Percentiles rank a stretch among this genome's conserved stretches.
Conservation (phyloP, 2,329 filamentous ascomycete genomes). For the Pseudohalonectria lignicola region DNA sequence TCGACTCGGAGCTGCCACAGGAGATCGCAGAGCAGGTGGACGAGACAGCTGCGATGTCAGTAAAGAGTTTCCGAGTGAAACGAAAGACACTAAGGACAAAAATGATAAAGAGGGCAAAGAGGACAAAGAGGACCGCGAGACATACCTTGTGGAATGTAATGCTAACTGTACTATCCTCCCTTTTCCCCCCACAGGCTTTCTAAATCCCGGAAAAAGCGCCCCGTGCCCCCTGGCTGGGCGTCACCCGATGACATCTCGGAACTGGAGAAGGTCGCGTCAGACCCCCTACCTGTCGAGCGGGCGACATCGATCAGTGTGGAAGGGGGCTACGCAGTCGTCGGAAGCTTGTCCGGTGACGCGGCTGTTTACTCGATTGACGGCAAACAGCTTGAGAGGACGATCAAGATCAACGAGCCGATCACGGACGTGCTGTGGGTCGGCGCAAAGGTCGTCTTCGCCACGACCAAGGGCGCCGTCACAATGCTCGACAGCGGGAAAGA, state of each 20-base stretch:
- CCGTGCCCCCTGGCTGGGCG: constrained; percentile 76
- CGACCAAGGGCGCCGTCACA: constrained; percentile 67
- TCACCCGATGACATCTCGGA: constrained; percentile 57
- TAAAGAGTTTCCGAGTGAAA: too few relatives aligned
- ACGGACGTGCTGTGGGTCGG: constrained; percentile 56
- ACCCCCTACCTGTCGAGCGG: constrained; percentile 33
- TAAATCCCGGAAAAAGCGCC: constrained; percentile 80
- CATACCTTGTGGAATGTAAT: too few relatives aligned
- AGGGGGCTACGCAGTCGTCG: constrained; percentile 60
- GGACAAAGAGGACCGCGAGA: too few relatives aligned
- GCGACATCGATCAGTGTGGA: constrained; percentile 37
- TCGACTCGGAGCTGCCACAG: constrained; percentile 72
- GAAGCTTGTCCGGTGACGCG: constrained; percentile 62
- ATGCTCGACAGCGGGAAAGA: constrained; percentile 64
- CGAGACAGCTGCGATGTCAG: constrained; percentile 54
- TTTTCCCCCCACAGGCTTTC: constrained; percentile 51
- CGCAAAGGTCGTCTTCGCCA: constrained; percentile 60
- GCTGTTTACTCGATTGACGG: constrained; percentile 65
- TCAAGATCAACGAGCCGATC: constrained; percentile 57
- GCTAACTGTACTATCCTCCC: constrained; percentile 1
- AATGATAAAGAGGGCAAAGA: too few relatives aligned
- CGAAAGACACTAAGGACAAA: too few relatives aligned
- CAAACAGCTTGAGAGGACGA: constrained; percentile 53
- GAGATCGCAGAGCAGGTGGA: constrained; percentile 64
- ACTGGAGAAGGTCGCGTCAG: constrained; percentile 32